Conservation (phyloP, 305 asterid species). For the Fraxinus ornus region DNA sequence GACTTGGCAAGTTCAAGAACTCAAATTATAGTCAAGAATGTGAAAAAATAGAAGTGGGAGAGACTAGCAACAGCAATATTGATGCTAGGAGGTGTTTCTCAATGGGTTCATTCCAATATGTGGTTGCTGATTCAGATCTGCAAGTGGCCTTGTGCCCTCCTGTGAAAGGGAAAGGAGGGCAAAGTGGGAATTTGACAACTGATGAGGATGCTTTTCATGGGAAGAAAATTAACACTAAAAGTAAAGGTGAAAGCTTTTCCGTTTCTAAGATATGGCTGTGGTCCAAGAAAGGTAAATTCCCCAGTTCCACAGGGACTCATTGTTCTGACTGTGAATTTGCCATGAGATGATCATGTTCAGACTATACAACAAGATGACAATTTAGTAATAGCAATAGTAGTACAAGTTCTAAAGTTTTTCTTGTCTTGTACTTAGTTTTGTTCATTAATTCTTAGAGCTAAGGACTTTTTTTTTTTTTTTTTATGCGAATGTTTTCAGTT, state of each 20-base stretch:
- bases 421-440: conserved; percentile 13
- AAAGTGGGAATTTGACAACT: conserved; percentile 43
- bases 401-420: neutral
- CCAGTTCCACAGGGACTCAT: conserved; percentile 37
- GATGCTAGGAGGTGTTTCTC: conserved; percentile 87
- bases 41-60: conserved; percentile 58
- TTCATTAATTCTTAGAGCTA: conserved; percentile 19
- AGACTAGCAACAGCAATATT: conserved; percentile 59
- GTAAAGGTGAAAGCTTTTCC: conserved; percentile 91
- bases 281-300: conserved; percentile 77
- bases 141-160: conserved; percentile 62
- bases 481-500: neutral
- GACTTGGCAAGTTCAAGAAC: conserved; percentile 70
- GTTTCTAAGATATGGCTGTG: conserved; percentile 95
- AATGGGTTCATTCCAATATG: conserved; percentile 90
- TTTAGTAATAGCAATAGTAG: conserved; percentile 16
- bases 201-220: conserved; percentile 42
- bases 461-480: neutral
- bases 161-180: conserved; percentile 47
- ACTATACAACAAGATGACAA: conserved; percentile 13
- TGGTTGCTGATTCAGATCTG: conserved; percentile 75
- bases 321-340: conserved; percentile 44
- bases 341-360: conserved; percentile 35
- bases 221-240: conserved; percentile 65
- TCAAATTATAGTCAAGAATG: conserved; percentile 20